phyloP scores from a whole-genome alignment of 2,329 filamentous ascomycete genomes.

The Apiospora pterosperma region DNA sequence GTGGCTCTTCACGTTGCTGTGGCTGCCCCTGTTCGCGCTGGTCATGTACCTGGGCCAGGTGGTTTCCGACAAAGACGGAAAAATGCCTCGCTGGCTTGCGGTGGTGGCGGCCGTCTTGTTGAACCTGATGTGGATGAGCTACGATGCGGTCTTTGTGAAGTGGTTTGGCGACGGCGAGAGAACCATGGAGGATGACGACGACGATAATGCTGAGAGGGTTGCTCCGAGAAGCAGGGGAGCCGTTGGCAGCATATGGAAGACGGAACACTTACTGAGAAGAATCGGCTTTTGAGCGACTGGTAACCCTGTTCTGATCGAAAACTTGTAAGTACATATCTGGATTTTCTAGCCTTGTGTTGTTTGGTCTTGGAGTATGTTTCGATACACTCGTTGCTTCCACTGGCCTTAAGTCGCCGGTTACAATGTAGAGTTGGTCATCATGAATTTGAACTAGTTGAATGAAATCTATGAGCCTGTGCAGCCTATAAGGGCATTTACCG shows the following conservation, averaged over 20 bases:
- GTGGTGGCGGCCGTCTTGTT: slow-evolving; percentile 42
- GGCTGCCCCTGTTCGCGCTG: slow-evolving; percentile 54
- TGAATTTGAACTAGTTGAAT: not conserved
- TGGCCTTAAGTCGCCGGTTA: not conserved
- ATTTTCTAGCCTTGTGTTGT: not conserved
- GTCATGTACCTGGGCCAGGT: slow-evolving; percentile 35
- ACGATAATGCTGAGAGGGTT: not conserved
- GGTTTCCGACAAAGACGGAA: slow-evolving; percentile 61
- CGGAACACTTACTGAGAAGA: slow-evolving; percentile 17
- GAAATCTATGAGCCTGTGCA: not conserved
- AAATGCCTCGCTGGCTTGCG: slow-evolving; percentile 64
- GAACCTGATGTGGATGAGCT: slow-evolving; percentile 55
- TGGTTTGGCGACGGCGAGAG: slow-evolving; percentile 86
- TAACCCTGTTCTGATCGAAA: slow-evolving; percentile 8
- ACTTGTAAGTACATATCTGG: not conserved
- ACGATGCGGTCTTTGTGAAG: slow-evolving; percentile 61
- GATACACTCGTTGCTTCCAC: not conserved
- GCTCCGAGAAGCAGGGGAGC: not conserved
- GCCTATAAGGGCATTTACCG: not conserved
- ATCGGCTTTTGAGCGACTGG: slow-evolving; percentile 22
- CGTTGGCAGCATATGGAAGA: not conserved
- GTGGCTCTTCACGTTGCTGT: slow-evolving; percentile 56
- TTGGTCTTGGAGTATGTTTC: not conserved
- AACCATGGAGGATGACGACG: slow-evolving; percentile 31
- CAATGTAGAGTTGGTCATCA: not conserved